phyloP scores from a whole-genome alignment of 2,329 filamentous ascomycete species.

The Akanthomyces dipterigenus region DNA sequence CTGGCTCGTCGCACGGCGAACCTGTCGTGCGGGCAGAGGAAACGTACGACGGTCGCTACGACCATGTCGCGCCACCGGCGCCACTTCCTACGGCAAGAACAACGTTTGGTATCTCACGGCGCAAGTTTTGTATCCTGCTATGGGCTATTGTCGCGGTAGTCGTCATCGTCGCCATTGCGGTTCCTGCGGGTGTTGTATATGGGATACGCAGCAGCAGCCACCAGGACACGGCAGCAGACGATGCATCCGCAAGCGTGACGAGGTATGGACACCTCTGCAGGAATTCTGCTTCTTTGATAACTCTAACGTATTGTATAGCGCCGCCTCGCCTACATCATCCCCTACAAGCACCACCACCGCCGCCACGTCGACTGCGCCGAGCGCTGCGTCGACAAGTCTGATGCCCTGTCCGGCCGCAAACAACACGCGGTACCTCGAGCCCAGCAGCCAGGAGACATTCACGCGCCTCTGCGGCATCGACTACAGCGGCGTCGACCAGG shows the following conservation, averaged over 20 bases:
- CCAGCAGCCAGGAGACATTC: slow-evolving; percentile 34
- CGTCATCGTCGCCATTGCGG: slow-evolving; percentile 29
- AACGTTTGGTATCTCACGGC: slow-evolving; percentile 22
- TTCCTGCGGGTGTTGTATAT: slow-evolving; percentile 35
- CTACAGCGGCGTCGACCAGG: slow-evolving; percentile 30
- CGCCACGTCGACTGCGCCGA: slow-evolving; percentile 12
- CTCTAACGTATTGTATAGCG: background rate
- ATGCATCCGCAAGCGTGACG: background rate
- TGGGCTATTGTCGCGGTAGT: slow-evolving; percentile 18
- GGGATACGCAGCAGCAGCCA: slow-evolving; percentile 26
- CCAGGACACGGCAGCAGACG: background rate
- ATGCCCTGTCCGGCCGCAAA: slow-evolving; percentile 36
- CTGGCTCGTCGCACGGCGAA: slow-evolving; percentile 18
- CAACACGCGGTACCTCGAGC: slow-evolving; percentile 36
- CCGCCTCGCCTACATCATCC: slow-evolving; percentile 11
- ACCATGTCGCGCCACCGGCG: slow-evolving; percentile 18
- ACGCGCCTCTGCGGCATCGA: slow-evolving; percentile 40
- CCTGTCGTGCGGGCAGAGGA: slow-evolving; percentile 9
- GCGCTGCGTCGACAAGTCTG: slow-evolving; percentile 18
- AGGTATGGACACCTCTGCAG: slow-evolving; percentile 5
- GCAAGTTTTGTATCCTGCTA: slow-evolving; percentile 30
- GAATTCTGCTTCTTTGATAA: too few relatives aligned
- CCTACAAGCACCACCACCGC: slow-evolving; percentile 16
- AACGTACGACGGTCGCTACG: slow-evolving; percentile 21
- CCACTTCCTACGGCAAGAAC: slow-evolving; percentile 17